Base-by-base conservation (phyloP, 306 rosid species). In the Bauhinia variegata region DNA sequence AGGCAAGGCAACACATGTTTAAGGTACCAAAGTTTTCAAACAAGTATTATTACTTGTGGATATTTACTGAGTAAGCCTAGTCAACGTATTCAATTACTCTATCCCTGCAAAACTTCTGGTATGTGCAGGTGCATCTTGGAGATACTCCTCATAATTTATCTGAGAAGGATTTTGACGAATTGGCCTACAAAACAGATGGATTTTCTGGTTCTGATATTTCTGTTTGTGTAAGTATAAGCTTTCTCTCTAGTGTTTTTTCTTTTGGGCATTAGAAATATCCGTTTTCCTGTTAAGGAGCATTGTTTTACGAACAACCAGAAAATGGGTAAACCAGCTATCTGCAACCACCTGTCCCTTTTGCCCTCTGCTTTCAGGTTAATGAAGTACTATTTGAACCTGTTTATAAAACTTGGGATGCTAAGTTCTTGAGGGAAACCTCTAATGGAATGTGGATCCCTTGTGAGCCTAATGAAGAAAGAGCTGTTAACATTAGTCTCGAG, bases 331-430 rank as follows among this genome's bases (percentile, higher is more conserved):
- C 15, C 33, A 37, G 10, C 32, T 16, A 59, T 44, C 32, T 15
- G 5, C 36, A 11, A 23, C 28, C 28, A 23, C 28, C 28, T 2
- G 28, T 23, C 28, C 28, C 28, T 23, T 15, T 7, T 5, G n/a
- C 57, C 12, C 54, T 33, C 31, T 14, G 11, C 53, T 23, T 18
- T 16, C 82, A 89, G 96, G 96, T 86, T 63, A 89, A 89, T 78
- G 96, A 89, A 76, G 92, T 86, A 31, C 82, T 89, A 8, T 89
- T 89, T 17, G 96, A 89, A 80, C 96, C 96, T 58, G 88, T 89
- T 50, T 92, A 90, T 43, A 86, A 86, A 78, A 89, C 96, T 9
- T 88, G 73, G 73, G 96, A 86, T 41, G 89, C 92, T 12, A 86
- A 84, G 80, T 86, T 80, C 80, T 88, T 88, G 67, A 28, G 65